A percentile compares a stretch with the other conserved stretches of the same genome.
phyloP scores from a whole-genome alignment of 306 rosid species.

The Glycine tomentella region DNA sequence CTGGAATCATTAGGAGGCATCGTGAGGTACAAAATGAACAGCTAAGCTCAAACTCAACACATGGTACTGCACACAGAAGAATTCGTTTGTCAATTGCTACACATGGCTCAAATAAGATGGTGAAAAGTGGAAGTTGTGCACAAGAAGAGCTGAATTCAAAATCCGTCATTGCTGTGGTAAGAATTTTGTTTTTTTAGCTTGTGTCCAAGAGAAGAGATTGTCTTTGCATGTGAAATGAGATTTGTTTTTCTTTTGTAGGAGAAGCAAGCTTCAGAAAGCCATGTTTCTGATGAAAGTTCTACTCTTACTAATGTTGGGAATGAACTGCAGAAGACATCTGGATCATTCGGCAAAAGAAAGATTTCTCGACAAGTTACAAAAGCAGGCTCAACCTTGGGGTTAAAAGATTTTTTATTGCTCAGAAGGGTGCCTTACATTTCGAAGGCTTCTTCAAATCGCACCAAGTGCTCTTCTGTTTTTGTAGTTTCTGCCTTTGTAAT shows the following conservation, averaged over 20 bases:
- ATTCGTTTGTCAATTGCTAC: conserved; percentile 42
- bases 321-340: conserved; percentile 39
- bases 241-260: conserved; percentile 60
- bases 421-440: conserved; percentile 44
- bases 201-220: conserved; percentile 2
- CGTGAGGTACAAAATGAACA: conserved; percentile 48
- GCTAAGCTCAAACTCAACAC: conserved; percentile 21
- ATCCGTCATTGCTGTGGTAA: conserved; percentile 60
- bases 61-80: conserved; percentile 71
- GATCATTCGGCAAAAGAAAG: conserved; percentile 44
- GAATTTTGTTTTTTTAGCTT: conserved; percentile 40
- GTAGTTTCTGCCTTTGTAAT: conserved; percentile 52
- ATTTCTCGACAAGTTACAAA: conserved; percentile 37
- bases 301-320: neutral
- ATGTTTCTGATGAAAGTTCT: conserved; percentile 43
- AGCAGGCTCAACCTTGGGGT: conserved; percentile 27
- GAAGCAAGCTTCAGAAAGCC: conserved; percentile 47
- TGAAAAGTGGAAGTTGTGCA: conserved; percentile 14
- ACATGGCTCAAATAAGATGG: conserved; percentile 22
- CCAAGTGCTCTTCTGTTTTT: conserved; percentile 53
- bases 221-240: conserved; percentile 39
- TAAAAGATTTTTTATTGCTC: conserved; percentile 43
- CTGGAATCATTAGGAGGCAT: conserved; percentile 56
- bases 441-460: conserved; percentile 44
- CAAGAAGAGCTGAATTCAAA: conserved; percentile 52